phyloP scores from a whole-genome alignment of 306 rosid species.

The Coriaria nepalensis region DNA sequence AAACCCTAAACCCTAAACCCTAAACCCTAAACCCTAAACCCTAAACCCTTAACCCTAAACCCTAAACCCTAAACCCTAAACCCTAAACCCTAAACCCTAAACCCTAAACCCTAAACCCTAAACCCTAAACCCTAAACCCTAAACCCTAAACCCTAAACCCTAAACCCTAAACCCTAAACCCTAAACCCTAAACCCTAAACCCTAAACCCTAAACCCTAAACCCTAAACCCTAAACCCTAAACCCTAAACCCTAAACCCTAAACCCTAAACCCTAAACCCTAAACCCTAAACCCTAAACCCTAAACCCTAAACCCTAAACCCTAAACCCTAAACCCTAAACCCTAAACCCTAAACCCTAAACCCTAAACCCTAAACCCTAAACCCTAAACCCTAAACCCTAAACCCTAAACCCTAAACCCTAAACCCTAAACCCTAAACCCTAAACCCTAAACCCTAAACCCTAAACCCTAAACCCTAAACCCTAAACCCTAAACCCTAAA shows the following conservation, averaged over 20 bases:
- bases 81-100: too few species aligned
- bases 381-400: constrained; percentile 16
- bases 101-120: too few species aligned
- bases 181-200: neutral
- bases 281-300: constrained; percentile 3
- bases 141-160: constrained; percentile 14
- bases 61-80: too few species aligned
- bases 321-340: constrained; percentile 5
- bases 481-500: constrained; percentile 9
- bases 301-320: constrained; percentile 8
- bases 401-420: constrained; percentile 15
- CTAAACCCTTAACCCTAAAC: too few species aligned
- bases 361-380: neutral
- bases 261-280: too few species aligned
- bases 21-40: constrained; percentile 7
- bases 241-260: too few species aligned
- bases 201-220: too few species aligned
- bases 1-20: constrained; percentile 5
- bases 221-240: too few species aligned
- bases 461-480: neutral
- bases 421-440: constrained; percentile 2
- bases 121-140: constrained; percentile 5
- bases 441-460: constrained; percentile 8
- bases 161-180: constrained; percentile 10
- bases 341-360: constrained; percentile 4